Evolutionary conservation across 768 basidiomycete genomes (phyloP), one percentile per base, ranked within the genome.

Genomic region (Phaeotremella fagi): DNA sequence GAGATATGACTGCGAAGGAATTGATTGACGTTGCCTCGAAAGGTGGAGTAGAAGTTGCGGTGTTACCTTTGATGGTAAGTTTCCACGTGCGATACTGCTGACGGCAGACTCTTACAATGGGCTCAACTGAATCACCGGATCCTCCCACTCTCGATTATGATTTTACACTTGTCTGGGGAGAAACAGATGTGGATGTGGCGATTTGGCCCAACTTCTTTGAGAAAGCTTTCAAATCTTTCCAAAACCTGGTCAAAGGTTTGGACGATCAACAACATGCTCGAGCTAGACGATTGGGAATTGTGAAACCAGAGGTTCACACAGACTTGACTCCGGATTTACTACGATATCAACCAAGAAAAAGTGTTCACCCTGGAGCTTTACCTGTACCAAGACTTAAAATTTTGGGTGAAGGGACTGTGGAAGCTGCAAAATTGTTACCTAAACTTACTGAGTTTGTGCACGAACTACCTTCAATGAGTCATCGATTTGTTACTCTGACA

Each of bases 131-230:
- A 48, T 52, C 55, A 16, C 29, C 53, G 5, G 18, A 52, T 11
- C 59, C 60, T 6, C 50, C 50, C 15, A 57, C 57, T 5, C 36
- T 72, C 18, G 56, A 64, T 2, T 68, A 67, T 45, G 64, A 70
- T 46, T 72, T 63, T 45, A 52, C 53, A 15, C 51, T 72, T 16
- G 43, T 52, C 9, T 72, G 66, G 63, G 68, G 61, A 6, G 56
- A 63, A 22, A 58, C 58, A 7, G 57, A 66, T 28, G 66, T 57
- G 4, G 69, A 71, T 44, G 45, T 71, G 16, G 48, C 55, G 1
- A 57, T 71, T 37, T 27, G 54, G 14, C 66, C 69, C 7, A 57
- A 56, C 31, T 65, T 71, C 46, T 66, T 65, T 45, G 58, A 63
- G 22, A 31, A 51, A 28, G 63, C 66, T 16, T 59, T 42, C 18